Evolutionary conservation across 257 asterid genomes (phyloP).

Genomic region (Primulina huaijiensis): DNA sequence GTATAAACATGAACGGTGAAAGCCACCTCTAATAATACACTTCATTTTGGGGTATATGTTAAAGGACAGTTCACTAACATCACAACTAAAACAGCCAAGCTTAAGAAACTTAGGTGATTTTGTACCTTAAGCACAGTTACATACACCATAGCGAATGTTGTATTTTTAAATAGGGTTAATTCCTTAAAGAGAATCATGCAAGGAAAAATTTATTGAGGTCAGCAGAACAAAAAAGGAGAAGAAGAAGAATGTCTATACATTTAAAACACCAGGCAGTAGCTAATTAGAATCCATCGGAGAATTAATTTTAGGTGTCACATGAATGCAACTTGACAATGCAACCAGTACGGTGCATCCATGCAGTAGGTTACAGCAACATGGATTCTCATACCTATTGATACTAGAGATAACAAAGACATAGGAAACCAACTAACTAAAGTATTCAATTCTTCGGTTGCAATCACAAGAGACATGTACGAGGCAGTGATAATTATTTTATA

Average conservation of each 20-base stretch:
- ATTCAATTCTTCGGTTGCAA: conserved; percentile 1
- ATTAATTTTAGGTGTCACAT: neutral
- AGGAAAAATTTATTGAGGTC: neutral
- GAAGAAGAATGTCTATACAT: neutral
- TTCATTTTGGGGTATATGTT: neutral
- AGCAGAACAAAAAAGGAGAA: neutral
- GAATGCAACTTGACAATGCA: too few relatives aligned
- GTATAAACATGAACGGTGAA: conserved; percentile 11
- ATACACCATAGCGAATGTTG: neutral
- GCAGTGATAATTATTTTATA: conserved; percentile 3
- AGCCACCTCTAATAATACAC: conserved; percentile 9
- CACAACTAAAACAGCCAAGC: neutral
- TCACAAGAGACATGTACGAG: neutral
- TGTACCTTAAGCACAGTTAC: conserved; percentile 11
- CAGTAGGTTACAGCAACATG: conserved; percentile 17
- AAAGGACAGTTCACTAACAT: conserved; percentile 13
- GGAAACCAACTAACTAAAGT: neutral
- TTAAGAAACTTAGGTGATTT: neutral
- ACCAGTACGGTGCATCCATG: neutral
- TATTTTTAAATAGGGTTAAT: neutral
- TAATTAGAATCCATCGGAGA: neutral
- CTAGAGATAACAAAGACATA: neutral
- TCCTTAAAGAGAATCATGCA: conserved; percentile 7
- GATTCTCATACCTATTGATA: conserved; percentile 16
- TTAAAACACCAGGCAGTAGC: neutral